phyloP scores from a whole-genome alignment of 768 basidiomycete species.

The Wakefieldia striispora region DNA sequence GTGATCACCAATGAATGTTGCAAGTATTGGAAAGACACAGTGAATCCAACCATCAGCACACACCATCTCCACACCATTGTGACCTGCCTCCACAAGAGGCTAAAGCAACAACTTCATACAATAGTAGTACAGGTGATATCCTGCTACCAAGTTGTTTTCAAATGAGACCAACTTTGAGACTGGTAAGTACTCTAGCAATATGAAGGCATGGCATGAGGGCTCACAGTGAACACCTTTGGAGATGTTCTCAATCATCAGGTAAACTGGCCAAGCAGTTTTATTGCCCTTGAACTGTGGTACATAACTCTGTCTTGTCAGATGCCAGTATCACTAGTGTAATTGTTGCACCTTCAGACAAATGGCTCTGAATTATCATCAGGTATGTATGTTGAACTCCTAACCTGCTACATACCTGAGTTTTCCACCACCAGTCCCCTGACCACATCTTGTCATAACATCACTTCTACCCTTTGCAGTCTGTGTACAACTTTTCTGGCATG shows the following conservation, averaged over 20 bases:
- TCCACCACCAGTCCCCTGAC: slow-evolving; percentile 13
- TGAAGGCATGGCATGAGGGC: not conserved
- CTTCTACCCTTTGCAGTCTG: not conserved
- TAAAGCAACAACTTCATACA: not conserved
- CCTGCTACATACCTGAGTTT: not conserved
- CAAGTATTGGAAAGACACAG: not conserved
- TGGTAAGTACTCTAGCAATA: not conserved
- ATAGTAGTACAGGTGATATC: not conserved
- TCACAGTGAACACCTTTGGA: not conserved
- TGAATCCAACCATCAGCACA: not conserved
- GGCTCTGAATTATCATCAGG: not conserved
- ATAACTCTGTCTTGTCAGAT: slow-evolving; percentile 3
- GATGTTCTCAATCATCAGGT: not conserved
- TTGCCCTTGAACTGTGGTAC: not conserved
- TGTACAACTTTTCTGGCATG: slow-evolving; percentile 2
- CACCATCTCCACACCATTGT: not conserved
- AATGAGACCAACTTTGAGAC: not conserved
- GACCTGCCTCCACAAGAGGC: not conserved
- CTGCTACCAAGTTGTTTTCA: not conserved
- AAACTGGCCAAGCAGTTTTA: slow-evolving; percentile 3
- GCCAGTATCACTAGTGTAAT: not conserved
- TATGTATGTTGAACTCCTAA: not conserved
- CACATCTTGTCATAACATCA: slow-evolving; percentile 6
- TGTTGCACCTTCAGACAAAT: not conserved
- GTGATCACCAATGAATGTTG: not conserved